Percentiles rank a stretch among this genome's conserved stretches.
Conservation (phyloP, 2,329 filamentous ascomycete genomes). For the Bipolaris sorokiniana region DNA sequence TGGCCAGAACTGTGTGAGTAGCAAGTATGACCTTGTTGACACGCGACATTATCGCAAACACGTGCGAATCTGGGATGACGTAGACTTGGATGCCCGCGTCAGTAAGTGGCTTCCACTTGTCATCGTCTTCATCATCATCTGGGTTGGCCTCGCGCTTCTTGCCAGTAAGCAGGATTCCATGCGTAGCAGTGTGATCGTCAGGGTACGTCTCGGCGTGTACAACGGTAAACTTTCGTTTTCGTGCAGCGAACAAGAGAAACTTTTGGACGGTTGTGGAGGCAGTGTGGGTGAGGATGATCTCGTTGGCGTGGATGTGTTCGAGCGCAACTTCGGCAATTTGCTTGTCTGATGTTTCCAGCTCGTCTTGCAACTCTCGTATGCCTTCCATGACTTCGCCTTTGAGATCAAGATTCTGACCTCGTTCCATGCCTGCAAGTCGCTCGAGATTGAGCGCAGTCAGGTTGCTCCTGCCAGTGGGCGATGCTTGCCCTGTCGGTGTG, state of each 20-base stretch:
- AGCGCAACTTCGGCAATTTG: slow-evolving; percentile 89
- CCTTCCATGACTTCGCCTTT: slow-evolving; percentile 91
- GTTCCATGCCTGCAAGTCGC: slow-evolving; percentile 50
- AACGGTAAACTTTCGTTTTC: slow-evolving; percentile 90
- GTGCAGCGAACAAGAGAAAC: slow-evolving; percentile 85
- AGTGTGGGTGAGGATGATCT: slow-evolving; percentile 88
- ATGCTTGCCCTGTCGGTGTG: slow-evolving; percentile 60
- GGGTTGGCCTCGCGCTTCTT: slow-evolving; percentile 52
- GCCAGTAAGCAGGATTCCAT: slow-evolving; percentile 66
- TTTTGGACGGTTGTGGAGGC: slow-evolving; percentile 86
- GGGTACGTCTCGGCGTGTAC: slow-evolving; percentile 78
- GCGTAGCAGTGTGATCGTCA: slow-evolving; percentile 69
- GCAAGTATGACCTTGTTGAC: slow-evolving; percentile 95
- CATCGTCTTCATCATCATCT: slow-evolving; percentile 59
- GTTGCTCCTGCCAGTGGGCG: slow-evolving; percentile 55
- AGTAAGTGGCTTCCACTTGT: slow-evolving; percentile 77
- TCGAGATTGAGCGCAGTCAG: slow-evolving; percentile 45
- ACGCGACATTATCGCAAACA: slow-evolving; percentile 92
- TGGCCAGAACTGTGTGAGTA: slow-evolving; percentile 84
- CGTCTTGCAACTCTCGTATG: slow-evolving; percentile 94
- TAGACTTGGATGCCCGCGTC: slow-evolving; percentile 82
- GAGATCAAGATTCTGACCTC: slow-evolving; percentile 65
- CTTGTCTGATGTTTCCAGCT: slow-evolving; percentile 89
- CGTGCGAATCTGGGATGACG: slow-evolving; percentile 79
- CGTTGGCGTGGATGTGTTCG: slow-evolving; percentile 90